Conservation (phyloP, 2,329 filamentous ascomycete genomes). For the Talaromyces verruculosus region DNA sequence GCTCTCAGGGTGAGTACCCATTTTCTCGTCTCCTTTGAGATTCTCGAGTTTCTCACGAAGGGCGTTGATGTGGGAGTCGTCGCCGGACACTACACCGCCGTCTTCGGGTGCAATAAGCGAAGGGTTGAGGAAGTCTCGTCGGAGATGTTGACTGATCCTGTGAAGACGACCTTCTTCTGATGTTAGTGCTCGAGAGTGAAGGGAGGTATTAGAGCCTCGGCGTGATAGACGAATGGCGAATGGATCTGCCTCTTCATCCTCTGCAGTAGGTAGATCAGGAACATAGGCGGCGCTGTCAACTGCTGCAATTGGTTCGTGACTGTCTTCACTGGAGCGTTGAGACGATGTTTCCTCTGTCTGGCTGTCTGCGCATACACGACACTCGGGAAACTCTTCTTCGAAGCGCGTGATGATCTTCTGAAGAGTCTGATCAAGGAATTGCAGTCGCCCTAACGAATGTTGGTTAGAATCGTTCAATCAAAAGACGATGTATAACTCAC, state of each 20-base stretch:
- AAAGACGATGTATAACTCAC: constrained; percentile 52
- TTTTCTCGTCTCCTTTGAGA: constrained; percentile 42
- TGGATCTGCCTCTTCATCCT: constrained; percentile 45
- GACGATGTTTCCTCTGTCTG: constrained; percentile 31
- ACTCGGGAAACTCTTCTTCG: constrained; percentile 92
- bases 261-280: constrained; percentile 33
- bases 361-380: constrained; percentile 27
- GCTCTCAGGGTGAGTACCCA: constrained; percentile 40
- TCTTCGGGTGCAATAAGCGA: constrained; percentile 43
- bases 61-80: constrained; percentile 48
- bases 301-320: constrained; percentile 24
- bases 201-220: constrained; percentile 65
- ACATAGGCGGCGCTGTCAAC: constrained; percentile 38
- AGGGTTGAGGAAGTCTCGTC: constrained; percentile 61
- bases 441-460: constrained; percentile 60
- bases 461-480: constrained; percentile 27
- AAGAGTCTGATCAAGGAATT: constrained; percentile 85
- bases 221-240: constrained; percentile 55
- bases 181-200: constrained; percentile 63
- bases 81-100: constrained; percentile 35
- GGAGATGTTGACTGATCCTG: constrained; percentile 65
- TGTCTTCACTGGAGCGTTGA: constrained; percentile 37
- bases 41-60: constrained; percentile 46
- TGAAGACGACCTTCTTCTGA: constrained; percentile 71
- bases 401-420: constrained; percentile 92